Evolutionary conservation across 257 asterid genomes (phyloP), one percentile per base, ranked within the genome.

Genomic region (Echium plantagineum): DNA sequence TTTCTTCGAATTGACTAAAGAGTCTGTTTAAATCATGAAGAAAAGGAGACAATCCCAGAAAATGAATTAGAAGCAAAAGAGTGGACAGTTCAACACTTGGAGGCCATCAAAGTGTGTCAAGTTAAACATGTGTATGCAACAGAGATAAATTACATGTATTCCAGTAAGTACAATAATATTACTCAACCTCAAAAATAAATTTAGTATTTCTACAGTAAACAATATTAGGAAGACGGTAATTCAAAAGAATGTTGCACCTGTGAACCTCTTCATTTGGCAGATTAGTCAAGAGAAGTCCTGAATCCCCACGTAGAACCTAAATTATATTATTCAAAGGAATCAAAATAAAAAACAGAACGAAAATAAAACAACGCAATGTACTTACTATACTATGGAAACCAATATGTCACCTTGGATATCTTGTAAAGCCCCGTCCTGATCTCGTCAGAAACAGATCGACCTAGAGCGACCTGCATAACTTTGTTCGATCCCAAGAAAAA

Each of bases 391-490:
- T 19, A 5, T 4, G 6, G 10, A 48, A 68, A 16, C 19, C 22
- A 2, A 21, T 13, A 12, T 21, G 19, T 59, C 61, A 87, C 96
- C 94, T 83, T 83, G 1, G 96, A 82, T 35, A 87, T 68, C 77
- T 87, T 87, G 74, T 79, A 77, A 70, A 87, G 81, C 12, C 89
- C 84, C 1, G 89, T 76, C 64, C 67, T 67, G 31, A 77, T 73
- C 77, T 85, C 93, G 51, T 87, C 96, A 15, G 94, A 58, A 57
- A 60, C 80, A 70, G 93, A 77, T 54, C 82, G 83, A 52, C 96
- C 94, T 60, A 87, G 73, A 26, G 96, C 89, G 63, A 87, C 76
- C 77, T 87, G 96, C 96, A 87, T 87, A 49, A 87, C 96, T 73
- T 87, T 87, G 71, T 85, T 87, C 2, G 96, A 85, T 49, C 96